Evolutionary conservation across 306 rosid species (phyloP), one percentile per base, ranked within the genome.

Genomic region (Carpinus viminea): DNA sequence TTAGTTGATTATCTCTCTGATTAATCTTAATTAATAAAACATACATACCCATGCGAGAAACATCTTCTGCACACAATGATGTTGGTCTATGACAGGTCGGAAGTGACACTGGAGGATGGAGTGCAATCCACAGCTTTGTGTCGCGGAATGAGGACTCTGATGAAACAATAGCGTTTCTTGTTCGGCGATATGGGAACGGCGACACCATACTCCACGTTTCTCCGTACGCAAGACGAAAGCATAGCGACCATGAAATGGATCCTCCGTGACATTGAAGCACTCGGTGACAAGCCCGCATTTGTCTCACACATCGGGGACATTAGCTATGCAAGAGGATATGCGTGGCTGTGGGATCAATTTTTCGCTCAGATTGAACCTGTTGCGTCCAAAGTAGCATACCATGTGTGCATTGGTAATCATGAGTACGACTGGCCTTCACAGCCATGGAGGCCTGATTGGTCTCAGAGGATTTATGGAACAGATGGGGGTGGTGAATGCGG

Each of bases 401-500:
- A 90, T 73, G 99, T 95, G 38, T 93, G 99, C 80, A 89, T 95
- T 57, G 98, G 99, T 18, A 95, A 91, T 79, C 99, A 95, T 41
- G 97, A 88, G 84, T 93, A 93, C 74, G 73, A 93, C 72, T 95
- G 99, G 99, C 94, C 98, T 43, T 71, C 51, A 61, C 98, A 95
- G 87, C 96, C 98, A 5, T 93, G 90, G 90, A 93, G 86, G 78
- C 97, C 98, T 7, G 89, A 85, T 13, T 93, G 98, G 98, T 77
- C 99, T 1, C 9, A 5, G 18, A 41, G 74, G 1, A 76, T 62
- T 74, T 95, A 95, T 34, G 91, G 93, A 73, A 92, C 64, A 75
- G 99, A 95, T 41, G 96, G 99, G 28, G 98, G 99, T 68, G 99
- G 99, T 50, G 99, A 95, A 82, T 95, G 99, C 34, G 98, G 98